Conservation (phyloP, 768 basidiomycete genomes). For the Termitomyces sp. region DNA sequence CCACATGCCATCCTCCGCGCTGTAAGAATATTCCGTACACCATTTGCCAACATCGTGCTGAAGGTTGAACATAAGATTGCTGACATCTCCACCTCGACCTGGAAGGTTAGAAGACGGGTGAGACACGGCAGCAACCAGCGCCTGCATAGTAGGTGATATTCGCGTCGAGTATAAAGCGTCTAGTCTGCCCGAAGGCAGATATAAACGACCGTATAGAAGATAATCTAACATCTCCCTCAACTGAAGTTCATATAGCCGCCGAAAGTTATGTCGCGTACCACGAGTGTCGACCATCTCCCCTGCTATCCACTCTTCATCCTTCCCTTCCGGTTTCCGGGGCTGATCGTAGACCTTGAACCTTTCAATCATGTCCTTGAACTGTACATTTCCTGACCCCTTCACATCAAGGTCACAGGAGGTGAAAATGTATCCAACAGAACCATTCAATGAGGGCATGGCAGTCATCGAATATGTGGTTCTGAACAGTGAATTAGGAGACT, state of each 20-base stretch:
- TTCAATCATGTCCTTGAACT: constrained; percentile 87
- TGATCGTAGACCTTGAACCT: constrained; percentile 81
- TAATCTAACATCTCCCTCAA: constrained; percentile 55
- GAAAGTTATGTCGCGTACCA: constrained; percentile 41
- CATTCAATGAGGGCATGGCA: constrained; percentile 88
- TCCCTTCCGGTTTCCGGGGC: constrained; percentile 73
- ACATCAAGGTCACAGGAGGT: constrained; percentile 80
- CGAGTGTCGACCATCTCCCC: constrained; percentile 74
- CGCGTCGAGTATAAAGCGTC: constrained; percentile 89
- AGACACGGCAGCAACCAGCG: constrained; percentile 81
- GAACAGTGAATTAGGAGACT: constrained; percentile 85
- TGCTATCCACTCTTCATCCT: constrained; percentile 76
- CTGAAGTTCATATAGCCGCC: constrained; percentile 12
- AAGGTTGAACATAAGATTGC: constrained; percentile 76
- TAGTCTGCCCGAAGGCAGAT: constrained; percentile 82
- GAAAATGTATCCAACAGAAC: constrained; percentile 91
- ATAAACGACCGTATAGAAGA: constrained; percentile 87
- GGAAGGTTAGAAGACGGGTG: constrained; percentile 56
- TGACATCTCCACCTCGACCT: constrained; percentile 44
- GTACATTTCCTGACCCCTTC: constrained; percentile 62
- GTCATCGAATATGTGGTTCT: constrained; percentile 91
- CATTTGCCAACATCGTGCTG: constrained; percentile 92
- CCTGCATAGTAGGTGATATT: constrained; percentile 73
- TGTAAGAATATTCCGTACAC: constrained; percentile 93
- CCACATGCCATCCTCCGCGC: constrained; percentile 92